Percentiles rank a stretch among this genome's conserved stretches.
These are phyloP conservation scores for Phytopythium delawarense DNA, from an alignment of 352 stramenopile species.

Conservation along the genomic window DNA sequence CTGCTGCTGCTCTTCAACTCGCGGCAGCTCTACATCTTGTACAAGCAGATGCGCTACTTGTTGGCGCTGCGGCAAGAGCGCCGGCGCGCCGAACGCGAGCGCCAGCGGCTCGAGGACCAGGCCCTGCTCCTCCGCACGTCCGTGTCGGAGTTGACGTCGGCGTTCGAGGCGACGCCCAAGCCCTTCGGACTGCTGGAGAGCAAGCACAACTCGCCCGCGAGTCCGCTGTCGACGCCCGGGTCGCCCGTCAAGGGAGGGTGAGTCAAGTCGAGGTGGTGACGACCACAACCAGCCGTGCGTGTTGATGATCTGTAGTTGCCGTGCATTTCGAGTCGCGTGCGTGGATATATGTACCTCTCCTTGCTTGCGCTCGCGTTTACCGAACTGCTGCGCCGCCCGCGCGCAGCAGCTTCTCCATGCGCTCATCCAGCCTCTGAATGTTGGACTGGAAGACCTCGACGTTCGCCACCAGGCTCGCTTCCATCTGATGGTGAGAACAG, in stretches of 20 bases:
- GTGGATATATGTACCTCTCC: background rate
- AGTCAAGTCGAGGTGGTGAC: background rate
- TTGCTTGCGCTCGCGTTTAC: background rate
- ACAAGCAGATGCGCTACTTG: conserved; percentile 72
- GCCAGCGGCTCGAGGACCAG: conserved; percentile 14
- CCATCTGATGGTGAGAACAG: conserved; percentile 38
- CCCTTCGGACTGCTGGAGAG: conserved; percentile 24
- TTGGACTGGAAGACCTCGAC: conserved; percentile 75
- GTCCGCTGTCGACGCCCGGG: conserved; percentile 9
- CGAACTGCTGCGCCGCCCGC: background rate
- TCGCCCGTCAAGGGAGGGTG: conserved; percentile 9
- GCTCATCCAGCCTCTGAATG: conserved; percentile 68
- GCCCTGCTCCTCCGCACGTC: conserved; percentile 32
- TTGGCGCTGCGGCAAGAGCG: conserved; percentile 43
- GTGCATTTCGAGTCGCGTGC: background rate
- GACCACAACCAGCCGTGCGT: background rate
- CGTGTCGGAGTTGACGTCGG: conserved; percentile 30
- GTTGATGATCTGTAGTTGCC: background rate
- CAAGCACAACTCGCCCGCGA: conserved; percentile 29
- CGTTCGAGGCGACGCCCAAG: conserved; percentile 25
- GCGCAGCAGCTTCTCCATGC: conserved; percentile 48
- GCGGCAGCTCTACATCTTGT: conserved; percentile 68
- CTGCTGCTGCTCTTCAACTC: conserved; percentile 76
- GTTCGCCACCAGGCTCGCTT: conserved; percentile 69
- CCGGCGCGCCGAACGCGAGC: conserved; percentile 21